These are phyloP conservation scores for Durio zibethinus DNA, from an alignment of 345 rosid species.

Conservation along the genomic window DNA sequence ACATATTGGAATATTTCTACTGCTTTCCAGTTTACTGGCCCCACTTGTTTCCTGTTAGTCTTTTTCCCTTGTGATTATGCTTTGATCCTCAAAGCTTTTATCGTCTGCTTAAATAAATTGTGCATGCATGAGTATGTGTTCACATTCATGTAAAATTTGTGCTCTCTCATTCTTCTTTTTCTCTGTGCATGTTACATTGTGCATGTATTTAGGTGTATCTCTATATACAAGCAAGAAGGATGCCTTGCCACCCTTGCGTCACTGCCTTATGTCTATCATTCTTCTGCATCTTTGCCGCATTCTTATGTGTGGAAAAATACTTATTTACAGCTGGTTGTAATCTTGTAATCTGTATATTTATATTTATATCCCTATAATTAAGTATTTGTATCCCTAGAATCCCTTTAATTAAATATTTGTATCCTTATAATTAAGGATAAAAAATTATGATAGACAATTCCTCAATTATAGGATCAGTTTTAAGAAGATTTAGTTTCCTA, in stretches of 20 bases:
- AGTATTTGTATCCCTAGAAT: too few relatives aligned
- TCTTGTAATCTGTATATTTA: too few relatives aligned
- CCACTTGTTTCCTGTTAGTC: background rate
- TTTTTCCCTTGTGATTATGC: background rate
- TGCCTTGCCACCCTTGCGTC: background rate
- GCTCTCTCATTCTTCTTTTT: too few relatives aligned
- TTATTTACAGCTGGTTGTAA: too few relatives aligned
- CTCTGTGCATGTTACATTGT: background rate
- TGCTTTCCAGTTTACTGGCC: background rate
- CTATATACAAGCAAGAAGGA: background rate
- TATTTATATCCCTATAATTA: too few relatives aligned
- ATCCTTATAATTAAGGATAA: too few relatives aligned
- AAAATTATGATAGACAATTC: too few relatives aligned
- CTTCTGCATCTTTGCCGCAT: background rate
- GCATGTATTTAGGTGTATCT: background rate
- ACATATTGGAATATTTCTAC: background rate
- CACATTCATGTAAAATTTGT: background rate
- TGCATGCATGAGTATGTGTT: background rate
- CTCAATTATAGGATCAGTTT: too few relatives aligned
- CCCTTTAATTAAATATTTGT: too few relatives aligned
- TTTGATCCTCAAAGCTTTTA: background rate
- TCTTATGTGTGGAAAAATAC: background rate
- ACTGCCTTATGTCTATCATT: background rate
- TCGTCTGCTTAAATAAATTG: background rate
- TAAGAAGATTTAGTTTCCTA: too few relatives aligned